phyloP scores from a whole-genome alignment of 768 basidiomycete genomes.

The Podaxis sp. region DNA sequence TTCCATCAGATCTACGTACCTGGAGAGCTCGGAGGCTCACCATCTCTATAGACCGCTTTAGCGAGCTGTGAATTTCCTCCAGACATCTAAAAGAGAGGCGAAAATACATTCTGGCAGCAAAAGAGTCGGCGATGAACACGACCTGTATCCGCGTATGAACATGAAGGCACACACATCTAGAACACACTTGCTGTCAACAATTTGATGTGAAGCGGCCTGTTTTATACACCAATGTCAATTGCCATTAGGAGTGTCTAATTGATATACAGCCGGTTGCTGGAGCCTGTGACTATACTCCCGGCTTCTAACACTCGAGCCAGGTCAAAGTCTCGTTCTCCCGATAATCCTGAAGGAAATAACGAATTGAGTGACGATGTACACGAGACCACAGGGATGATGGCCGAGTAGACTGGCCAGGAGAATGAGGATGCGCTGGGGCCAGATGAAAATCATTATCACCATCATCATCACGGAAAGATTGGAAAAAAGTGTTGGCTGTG shows the following conservation, averaged over 20 bases:
- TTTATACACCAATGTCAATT: slow-evolving; percentile 7
- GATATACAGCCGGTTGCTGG: slow-evolving; percentile 7
- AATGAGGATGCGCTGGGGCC: neutral
- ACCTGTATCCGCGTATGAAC: neutral
- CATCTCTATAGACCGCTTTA: slow-evolving; percentile 11
- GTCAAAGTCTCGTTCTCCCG: neutral
- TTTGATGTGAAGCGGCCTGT: too few relatives aligned
- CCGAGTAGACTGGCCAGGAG: slow-evolving; percentile 14
- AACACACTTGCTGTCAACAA: neutral
- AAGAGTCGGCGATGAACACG: neutral
- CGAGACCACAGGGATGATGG: slow-evolving; percentile 1
- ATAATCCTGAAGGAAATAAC: neutral
- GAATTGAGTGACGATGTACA: neutral
- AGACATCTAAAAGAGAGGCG: neutral
- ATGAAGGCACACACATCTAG: slow-evolving; percentile 5
- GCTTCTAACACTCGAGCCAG: neutral
- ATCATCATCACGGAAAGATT: slow-evolving; percentile 20
- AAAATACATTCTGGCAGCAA: neutral
- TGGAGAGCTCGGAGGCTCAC: neutral
- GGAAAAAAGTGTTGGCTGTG: slow-evolving; percentile 56
- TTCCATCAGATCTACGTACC: neutral
- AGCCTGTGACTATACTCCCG: neutral
- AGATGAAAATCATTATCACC: slow-evolving; percentile 21
- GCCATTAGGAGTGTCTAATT: slow-evolving; percentile 13
- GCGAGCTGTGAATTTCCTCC: slow-evolving; percentile 9